phyloP scores from a whole-genome alignment of 345 rosid genomes.

The Eucalyptus pauciflora region DNA sequence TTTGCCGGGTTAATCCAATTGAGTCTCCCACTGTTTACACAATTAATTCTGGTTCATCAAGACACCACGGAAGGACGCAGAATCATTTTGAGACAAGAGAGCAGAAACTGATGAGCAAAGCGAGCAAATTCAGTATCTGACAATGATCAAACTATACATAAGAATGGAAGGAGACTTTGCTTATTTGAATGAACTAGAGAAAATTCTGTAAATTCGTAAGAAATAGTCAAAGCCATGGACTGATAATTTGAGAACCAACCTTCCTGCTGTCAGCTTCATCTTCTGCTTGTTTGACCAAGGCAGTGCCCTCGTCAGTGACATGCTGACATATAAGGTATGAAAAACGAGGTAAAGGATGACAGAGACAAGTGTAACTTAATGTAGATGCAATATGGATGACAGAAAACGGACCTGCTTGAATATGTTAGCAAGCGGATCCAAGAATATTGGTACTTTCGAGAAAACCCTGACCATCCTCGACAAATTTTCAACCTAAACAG shows the following conservation, averaged over 20 bases:
- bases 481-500: conserved; percentile 68
- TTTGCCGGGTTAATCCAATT: not conserved
- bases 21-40: not conserved
- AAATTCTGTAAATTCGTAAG: not conserved
- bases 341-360: not conserved
- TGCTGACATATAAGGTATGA: conserved; percentile 32
- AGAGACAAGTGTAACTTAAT: not conserved
- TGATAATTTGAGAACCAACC: not conserved
- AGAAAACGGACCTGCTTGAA: conserved; percentile 68
- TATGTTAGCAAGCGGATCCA: conserved; percentile 71
- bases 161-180: not conserved
- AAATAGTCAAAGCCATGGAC: not conserved
- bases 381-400: not conserved
- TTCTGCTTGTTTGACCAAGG: conserved; percentile 88
- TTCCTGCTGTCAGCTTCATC: conserved; percentile 69
- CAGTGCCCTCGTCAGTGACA: conserved; percentile 75
- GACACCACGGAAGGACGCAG: not conserved
- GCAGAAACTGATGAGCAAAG: not conserved
- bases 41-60: not conserved
- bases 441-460: conserved; percentile 46
- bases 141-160: not conserved
- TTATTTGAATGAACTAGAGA: not conserved
- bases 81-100: not conserved
- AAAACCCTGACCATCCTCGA: conserved; percentile 93
- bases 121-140: not conserved